A percentile compares a stretch with the other conserved stretches of the same genome.
Evolutionary conservation across 148 eudicot species (phyloP).

Genomic region (Rhododendron henanense): DNA sequence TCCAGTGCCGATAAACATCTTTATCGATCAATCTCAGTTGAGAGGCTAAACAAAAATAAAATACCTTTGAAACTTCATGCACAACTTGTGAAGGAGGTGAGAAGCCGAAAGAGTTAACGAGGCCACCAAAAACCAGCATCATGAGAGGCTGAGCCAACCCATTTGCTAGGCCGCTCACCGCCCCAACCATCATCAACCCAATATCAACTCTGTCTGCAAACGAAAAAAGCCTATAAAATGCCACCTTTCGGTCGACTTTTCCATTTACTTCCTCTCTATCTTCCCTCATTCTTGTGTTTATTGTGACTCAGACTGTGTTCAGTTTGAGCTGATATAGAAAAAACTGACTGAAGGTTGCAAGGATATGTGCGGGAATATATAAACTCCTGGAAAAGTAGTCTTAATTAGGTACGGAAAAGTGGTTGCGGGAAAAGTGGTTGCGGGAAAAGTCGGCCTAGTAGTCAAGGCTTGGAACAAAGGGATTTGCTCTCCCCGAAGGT

Average conservation of each 20-base stretch:
- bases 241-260: background rate
- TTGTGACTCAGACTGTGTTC: background rate
- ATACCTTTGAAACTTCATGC: constrained; percentile 31
- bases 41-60: background rate
- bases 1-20: background rate
- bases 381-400: background rate
- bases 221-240: constrained; percentile 23
- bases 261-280: background rate
- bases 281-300: background rate
- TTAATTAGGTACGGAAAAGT: too few relatives aligned
- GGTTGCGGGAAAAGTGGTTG: too few relatives aligned
- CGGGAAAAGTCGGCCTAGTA: too few relatives aligned
- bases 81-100: constrained; percentile 6
- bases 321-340: background rate
- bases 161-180: constrained; percentile 19
- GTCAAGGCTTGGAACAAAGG: too few relatives aligned
- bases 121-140: constrained; percentile 24
- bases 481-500: too few relatives aligned
- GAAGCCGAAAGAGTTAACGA: constrained; percentile 24
- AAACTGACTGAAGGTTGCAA: background rate
- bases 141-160: constrained; percentile 27
- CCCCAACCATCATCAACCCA: constrained; percentile 22
- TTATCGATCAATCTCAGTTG: background rate
- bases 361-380: background rate
- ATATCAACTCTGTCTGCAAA: constrained; percentile 29